phyloP scores from a whole-genome alignment of 78 protist genomes.

The Isochrysis galbana region DNA sequence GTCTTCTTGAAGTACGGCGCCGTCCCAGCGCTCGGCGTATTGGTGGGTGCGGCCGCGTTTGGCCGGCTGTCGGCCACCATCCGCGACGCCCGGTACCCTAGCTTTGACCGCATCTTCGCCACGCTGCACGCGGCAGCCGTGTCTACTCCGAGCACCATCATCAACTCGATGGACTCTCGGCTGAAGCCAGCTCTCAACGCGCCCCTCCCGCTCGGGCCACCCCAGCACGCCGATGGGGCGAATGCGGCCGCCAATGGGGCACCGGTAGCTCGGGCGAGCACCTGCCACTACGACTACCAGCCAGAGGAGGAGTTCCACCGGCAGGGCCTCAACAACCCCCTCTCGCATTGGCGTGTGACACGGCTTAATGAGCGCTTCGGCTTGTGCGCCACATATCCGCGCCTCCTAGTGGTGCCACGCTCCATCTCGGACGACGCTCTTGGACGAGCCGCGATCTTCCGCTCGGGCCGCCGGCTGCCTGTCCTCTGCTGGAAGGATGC shows the following conservation, averaged over 20 bases:
- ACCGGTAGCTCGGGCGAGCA: not conserved
- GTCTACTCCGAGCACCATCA: not conserved
- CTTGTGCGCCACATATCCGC: slow-evolving; percentile 77
- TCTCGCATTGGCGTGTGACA: slow-evolving; percentile 57
- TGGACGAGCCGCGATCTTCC: slow-evolving; percentile 53
- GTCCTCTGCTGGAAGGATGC: slow-evolving; percentile 68
- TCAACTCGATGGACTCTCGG: not conserved
- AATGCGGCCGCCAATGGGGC: not conserved
- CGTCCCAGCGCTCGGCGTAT: not conserved
- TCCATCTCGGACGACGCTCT: slow-evolving; percentile 48
- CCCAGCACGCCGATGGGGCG: not conserved
- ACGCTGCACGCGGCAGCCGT: not conserved
- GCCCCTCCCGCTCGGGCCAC: not conserved
- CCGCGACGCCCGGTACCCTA: not conserved
- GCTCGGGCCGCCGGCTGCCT: slow-evolving; percentile 72
- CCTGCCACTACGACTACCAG: too few relatives aligned
- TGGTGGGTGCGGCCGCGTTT: not conserved
- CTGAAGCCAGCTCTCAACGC: not conserved
- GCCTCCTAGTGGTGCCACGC: slow-evolving; percentile 65
- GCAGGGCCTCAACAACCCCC: slow-evolving; percentile 28
- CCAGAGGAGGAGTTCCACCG: slow-evolving; percentile 14
- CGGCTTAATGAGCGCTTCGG: slow-evolving; percentile 53
- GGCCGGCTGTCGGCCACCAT: not conserved
- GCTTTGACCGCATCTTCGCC: not conserved
- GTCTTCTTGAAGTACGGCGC: not conserved